Evolutionary conservation across 1,284 basidiomycete genomes (phyloP).

Genomic region (Ustilago trichophora): DNA sequence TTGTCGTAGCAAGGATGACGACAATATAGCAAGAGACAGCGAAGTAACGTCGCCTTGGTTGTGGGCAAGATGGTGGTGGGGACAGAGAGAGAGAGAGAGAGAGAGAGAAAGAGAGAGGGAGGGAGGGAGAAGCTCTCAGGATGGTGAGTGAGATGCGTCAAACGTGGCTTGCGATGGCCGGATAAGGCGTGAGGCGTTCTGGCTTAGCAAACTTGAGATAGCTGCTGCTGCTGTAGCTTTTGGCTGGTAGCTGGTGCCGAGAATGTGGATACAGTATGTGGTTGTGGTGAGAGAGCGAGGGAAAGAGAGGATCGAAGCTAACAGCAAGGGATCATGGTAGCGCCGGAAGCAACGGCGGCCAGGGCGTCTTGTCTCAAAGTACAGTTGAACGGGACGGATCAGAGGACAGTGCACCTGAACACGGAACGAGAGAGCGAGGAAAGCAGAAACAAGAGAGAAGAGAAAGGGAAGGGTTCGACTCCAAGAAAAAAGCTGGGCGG

Average conservation of each 20-base stretch:
- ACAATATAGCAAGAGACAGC: conserved; percentile 10
- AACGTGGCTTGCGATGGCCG: background rate
- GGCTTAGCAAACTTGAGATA: background rate
- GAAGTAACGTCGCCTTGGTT: conserved; percentile 34
- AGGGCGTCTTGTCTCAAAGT: no score
- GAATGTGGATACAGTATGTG: background rate
- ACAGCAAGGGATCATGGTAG: conserved; percentile 3
- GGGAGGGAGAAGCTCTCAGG: background rate
- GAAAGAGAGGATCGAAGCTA: conserved; percentile 1
- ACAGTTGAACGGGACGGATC: no score
- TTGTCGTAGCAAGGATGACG: conserved; percentile 20
- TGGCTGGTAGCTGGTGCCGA: background rate
- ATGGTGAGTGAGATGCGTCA: conserved; percentile 1
- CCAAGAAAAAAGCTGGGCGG: conserved; percentile 9
- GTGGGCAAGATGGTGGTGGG: background rate
- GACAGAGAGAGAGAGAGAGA: background rate
- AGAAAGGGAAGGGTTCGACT: background rate
- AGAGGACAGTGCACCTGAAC: no score
- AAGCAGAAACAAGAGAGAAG: background rate
- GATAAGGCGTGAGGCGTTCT: background rate
- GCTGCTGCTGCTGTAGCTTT: background rate
- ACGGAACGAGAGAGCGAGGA: background rate
- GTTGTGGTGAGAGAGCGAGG: background rate
- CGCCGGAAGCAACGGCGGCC: background rate
- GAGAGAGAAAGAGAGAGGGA: background rate